Evolutionary conservation across 164 flowering plant genomes (phyloP), one percentile per base, ranked within the genome.

Genomic region (Aristolochia fimbriata): DNA sequence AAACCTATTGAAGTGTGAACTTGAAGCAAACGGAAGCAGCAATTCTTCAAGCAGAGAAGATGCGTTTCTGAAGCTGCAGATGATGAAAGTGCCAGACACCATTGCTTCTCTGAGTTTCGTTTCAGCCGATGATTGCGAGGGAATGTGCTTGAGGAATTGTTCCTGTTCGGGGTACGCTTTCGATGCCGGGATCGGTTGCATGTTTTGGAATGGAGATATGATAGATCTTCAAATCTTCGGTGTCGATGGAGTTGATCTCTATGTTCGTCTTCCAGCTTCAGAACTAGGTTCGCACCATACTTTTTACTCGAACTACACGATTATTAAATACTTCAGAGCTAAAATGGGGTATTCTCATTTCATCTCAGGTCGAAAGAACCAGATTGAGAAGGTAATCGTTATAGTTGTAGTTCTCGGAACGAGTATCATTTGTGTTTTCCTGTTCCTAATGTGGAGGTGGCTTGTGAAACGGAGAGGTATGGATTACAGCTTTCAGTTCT

Each of bases 81-180:
- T 9, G 49, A 16, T 63, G 66, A 77, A 77, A 60, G 55, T 68
- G 41, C 76, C 78, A 9, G 74, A 72, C 56, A 59, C 52, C 51
- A 59, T 60, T 10, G 16, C 47, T 19, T 37, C 19, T 47, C 22
- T 33, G 27, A 13, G 17, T 30, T 43, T 21, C 20, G n/a, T n/a
- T n/a, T n/a, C n/a, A n/a, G n/a, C n/a, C n/a, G 13, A 53, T 3
- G 55, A 6, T n/a, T 71, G 71, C 43, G 25, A 37, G 21, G 45
- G 27, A 13, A 17, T 3, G 25, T 71, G 71, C 33, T 25, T 53
- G 49, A 27, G 30, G 20, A 65, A 65, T 11, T 60, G 71, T 50
- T 55, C 67, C n/a, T 70, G 74, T 27, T 1, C 13, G 31, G 73
- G 70, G 37, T 70, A 62, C 43, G 62, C 70, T 1, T 58, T 30